Conservation (phyloP, 2,329 filamentous ascomycete genomes). For the Pseudogymnoascus sp. region DNA sequence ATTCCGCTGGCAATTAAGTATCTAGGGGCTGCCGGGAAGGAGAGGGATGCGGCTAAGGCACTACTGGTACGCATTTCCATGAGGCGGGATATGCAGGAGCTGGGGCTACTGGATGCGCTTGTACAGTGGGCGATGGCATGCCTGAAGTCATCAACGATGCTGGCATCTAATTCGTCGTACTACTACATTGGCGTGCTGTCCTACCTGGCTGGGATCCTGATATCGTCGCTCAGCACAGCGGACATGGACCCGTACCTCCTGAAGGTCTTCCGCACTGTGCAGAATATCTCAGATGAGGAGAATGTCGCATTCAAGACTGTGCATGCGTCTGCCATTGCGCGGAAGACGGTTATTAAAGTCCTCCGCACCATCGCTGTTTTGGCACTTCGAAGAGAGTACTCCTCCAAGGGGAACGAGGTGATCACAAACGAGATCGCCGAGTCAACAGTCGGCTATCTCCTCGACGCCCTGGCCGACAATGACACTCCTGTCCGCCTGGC, state of each 20-base stretch:
- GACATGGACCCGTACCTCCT: conserved; percentile 62
- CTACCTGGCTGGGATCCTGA: conserved; percentile 67
- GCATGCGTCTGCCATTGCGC: conserved; percentile 65
- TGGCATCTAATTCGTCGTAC: conserved; percentile 50
- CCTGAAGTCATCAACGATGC: conserved; percentile 36
- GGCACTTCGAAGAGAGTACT: conserved; percentile 45
- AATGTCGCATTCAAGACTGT: conserved; percentile 45
- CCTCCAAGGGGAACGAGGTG: conserved; percentile 13
- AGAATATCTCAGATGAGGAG: conserved; percentile 47
- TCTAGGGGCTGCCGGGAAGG: conserved; percentile 70
- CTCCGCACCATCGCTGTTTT: conserved; percentile 65
- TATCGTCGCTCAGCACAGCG: conserved; percentile 61
- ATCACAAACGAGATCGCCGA: conserved; percentile 52
- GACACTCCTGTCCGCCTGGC: conserved; percentile 87
- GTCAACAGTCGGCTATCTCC: conserved; percentile 70
- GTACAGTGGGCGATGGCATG: conserved; percentile 62
- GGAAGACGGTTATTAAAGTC: conserved; percentile 81
- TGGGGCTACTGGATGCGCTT: conserved; percentile 61
- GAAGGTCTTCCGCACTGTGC: conserved; percentile 56
- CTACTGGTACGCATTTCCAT: conserved; percentile 76
- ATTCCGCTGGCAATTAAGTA: conserved; percentile 64
- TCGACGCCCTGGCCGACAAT: conserved; percentile 72
- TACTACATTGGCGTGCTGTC: conserved; percentile 70
- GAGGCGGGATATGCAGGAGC: conserved; percentile 76
- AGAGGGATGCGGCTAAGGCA: conserved; percentile 77